A percentile compares a stretch with the other conserved stretches of the same genome.
These are phyloP conservation scores for Camillea tinctor DNA, from an alignment of 2,329 filamentous ascomycete genomes.

Conservation along the genomic window DNA sequence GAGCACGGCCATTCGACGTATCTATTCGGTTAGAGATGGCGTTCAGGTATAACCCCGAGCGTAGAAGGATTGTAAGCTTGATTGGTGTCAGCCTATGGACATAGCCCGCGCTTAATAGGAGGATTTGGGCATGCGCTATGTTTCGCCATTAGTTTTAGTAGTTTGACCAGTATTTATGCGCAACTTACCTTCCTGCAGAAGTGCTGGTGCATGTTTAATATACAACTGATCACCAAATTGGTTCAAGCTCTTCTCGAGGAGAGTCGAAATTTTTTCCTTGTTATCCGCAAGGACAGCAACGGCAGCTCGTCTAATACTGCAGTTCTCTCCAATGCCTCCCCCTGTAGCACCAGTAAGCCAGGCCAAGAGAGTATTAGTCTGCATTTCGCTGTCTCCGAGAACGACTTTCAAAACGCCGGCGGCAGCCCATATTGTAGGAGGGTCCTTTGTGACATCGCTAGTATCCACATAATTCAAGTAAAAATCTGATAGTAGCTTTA, in stretches of 20 bases:
- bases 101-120: slow-evolving; percentile 77
- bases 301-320: slow-evolving; percentile 67
- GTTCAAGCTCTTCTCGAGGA: slow-evolving; percentile 67
- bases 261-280: slow-evolving; percentile 48
- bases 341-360: slow-evolving; percentile 67
- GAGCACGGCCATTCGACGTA: slow-evolving; percentile 69
- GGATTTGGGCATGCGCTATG: slow-evolving; percentile 72
- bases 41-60: slow-evolving; percentile 71
- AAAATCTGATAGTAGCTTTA: slow-evolving; percentile 46
- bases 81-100: slow-evolving; percentile 65
- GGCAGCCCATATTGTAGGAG: slow-evolving; percentile 52
- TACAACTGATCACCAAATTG: slow-evolving; percentile 85
- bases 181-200: slow-evolving; percentile 81
- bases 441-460: slow-evolving; percentile 31
- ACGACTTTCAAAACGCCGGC: slow-evolving; percentile 56
- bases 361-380: slow-evolving; percentile 54
- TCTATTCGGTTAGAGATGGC: slow-evolving; percentile 82
- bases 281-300: slow-evolving; percentile 56
- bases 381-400: slow-evolving; percentile 44
- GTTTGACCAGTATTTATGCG: neutral
- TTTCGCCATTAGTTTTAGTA: slow-evolving; percentile 14
- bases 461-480: slow-evolving; percentile 39
- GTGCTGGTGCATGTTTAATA: slow-evolving; percentile 77
- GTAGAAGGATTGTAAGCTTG: slow-evolving; percentile 66
- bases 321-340: slow-evolving; percentile 61